Conservation (phyloP, 148 eudicot species). For the Rhododendron kiyosumense region DNA sequence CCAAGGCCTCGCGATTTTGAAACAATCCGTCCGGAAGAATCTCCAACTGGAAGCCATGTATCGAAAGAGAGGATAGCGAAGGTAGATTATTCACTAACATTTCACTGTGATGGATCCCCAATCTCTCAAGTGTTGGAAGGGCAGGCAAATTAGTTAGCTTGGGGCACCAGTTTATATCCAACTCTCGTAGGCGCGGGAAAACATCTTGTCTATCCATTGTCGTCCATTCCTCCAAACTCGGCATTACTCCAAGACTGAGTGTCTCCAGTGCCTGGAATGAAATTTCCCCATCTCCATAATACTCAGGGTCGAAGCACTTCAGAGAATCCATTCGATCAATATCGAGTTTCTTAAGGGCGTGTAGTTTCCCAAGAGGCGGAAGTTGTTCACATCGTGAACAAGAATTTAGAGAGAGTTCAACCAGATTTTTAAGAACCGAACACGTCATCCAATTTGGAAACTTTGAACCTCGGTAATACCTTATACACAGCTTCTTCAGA, state of each 20-base stretch:
- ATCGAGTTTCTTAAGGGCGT: neutral
- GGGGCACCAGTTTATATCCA: neutral
- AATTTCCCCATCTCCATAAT: neutral
- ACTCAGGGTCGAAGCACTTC: neutral
- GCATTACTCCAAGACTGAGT: neutral
- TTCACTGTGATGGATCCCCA: neutral
- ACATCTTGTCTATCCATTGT: neutral
- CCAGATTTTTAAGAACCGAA: neutral
- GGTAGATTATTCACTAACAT: neutral
- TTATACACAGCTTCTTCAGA: neutral
- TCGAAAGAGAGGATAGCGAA: neutral
- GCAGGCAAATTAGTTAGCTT: neutral
- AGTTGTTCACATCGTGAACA: neutral
- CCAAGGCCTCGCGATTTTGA: neutral
- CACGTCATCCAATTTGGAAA: neutral
- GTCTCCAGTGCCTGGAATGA: neutral
- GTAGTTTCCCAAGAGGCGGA: neutral
- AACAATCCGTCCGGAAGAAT: neutral
- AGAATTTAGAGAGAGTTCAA: neutral
- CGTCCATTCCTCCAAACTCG: conserved; percentile 1
- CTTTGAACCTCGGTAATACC: neutral
- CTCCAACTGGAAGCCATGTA: neutral
- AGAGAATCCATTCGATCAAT: neutral
- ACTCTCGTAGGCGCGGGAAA: neutral
- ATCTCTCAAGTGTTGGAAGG: neutral